phyloP scores from a whole-genome alignment of 441 rosid species.

The Dalechampia spathulata region DNA sequence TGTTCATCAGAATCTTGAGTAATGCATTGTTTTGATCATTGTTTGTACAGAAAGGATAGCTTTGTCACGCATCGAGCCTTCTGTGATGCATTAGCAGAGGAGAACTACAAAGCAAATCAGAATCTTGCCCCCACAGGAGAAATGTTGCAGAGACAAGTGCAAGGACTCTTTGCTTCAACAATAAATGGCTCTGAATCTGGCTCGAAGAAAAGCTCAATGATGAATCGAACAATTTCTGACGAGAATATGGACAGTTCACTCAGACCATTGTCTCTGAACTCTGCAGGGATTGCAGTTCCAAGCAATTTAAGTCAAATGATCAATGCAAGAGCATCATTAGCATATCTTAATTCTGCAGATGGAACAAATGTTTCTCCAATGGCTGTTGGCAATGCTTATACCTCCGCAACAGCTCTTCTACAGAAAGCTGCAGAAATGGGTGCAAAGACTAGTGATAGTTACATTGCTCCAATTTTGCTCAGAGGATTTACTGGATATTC shows the following conservation, averaged over 20 bases:
- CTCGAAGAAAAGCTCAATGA: slow-evolving; percentile 25
- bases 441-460: slow-evolving; percentile 40
- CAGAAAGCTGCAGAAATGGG: slow-evolving; percentile 65
- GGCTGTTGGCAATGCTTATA: slow-evolving; percentile 22
- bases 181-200: slow-evolving; percentile 27
- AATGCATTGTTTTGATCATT: not conserved
- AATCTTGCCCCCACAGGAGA: slow-evolving; percentile 20
- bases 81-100: slow-evolving; percentile 53
- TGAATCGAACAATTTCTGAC: slow-evolving; percentile 22
- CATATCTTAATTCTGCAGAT: slow-evolving; percentile 10
- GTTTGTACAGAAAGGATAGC: slow-evolving; percentile 46
- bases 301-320: slow-evolving; percentile 24
- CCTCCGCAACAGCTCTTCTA: slow-evolving; percentile 52
- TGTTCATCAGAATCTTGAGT: no score
- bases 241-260: slow-evolving; percentile 21
- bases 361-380: slow-evolving; percentile 21
- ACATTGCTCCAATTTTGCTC: slow-evolving; percentile 39
- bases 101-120: slow-evolving; percentile 34
- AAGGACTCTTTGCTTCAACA: slow-evolving; percentile 26
- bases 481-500: slow-evolving; percentile 44
- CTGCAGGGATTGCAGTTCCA: slow-evolving; percentile 24
- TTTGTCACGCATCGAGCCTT: slow-evolving; percentile 58
- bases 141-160: slow-evolving; percentile 26
- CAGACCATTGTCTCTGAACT: slow-evolving; percentile 27
- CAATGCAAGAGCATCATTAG: slow-evolving; percentile 18